Percentiles rank a stretch among this genome's conserved stretches.
These are phyloP conservation scores for Ganoderma resinaceum DNA, from an alignment of 1,284 basidiomycete species.

Conservation along the genomic window DNA sequence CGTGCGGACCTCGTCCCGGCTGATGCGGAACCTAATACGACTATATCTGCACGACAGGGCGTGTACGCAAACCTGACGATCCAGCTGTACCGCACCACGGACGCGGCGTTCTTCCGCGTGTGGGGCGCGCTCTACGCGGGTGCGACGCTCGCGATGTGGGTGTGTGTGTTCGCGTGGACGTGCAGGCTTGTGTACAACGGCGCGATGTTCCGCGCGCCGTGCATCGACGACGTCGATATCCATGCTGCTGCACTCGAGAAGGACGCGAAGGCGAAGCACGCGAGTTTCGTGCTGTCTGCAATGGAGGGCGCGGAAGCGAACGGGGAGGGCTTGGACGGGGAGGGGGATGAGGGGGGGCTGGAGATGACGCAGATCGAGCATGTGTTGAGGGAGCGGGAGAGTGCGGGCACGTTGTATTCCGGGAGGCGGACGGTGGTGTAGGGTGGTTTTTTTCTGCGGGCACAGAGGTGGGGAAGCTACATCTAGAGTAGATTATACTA, in stretches of 20 bases:
- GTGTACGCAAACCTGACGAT: slow-evolving; percentile 55
- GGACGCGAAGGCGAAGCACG: slow-evolving; percentile 1
- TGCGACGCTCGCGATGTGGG: slow-evolving; percentile 48
- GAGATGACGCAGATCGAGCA: not conserved
- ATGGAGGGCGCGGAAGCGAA: slow-evolving; percentile 3
- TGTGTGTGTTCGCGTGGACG: slow-evolving; percentile 47
- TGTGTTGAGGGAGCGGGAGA: too few species aligned
- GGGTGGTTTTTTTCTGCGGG: too few species aligned
- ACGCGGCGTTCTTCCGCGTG: slow-evolving; percentile 43
- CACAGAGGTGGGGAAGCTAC: too few species aligned
- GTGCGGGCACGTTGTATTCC: too few species aligned
- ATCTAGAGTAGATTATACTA: too few species aligned
- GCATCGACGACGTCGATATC: slow-evolving; percentile 37
- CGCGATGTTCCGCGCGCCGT: slow-evolving; percentile 53
- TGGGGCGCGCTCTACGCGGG: slow-evolving; percentile 37
- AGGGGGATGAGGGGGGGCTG: not conserved
- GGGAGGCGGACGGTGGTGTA: not conserved
- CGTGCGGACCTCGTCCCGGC: not conserved
- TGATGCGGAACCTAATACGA: not conserved
- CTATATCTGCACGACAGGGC: slow-evolving; percentile 33
- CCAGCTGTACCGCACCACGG: slow-evolving; percentile 49
- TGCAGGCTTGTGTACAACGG: slow-evolving; percentile 45
- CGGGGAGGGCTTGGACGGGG: not conserved
- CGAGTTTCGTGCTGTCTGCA: not conserved
- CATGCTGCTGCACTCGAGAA: slow-evolving; percentile 14